Conservation (phyloP, 75 land plant species). For the Picea sitchensis region DNA sequence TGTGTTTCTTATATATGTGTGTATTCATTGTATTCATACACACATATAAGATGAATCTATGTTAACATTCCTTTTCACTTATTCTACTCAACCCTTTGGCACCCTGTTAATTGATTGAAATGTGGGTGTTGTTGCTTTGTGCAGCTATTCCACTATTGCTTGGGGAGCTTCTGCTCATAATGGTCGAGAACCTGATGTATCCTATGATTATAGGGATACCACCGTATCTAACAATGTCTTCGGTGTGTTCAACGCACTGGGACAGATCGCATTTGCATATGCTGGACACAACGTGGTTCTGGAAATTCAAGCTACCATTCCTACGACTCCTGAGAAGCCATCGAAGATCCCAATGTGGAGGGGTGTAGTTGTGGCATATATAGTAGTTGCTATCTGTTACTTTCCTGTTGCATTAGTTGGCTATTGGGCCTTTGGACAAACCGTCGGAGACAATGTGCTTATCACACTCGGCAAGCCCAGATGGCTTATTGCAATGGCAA, state of each 20-base stretch:
- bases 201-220: slow-evolving; percentile 23
- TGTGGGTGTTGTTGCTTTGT: background rate
- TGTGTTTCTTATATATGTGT: too few relatives aligned
- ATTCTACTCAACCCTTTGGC: too few relatives aligned
- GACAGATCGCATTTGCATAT: slow-evolving; percentile 68
- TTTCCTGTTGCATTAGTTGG: slow-evolving; percentile 74
- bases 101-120: too few relatives aligned
- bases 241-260: slow-evolving; percentile 51
- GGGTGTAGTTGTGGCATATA: slow-evolving; percentile 66
- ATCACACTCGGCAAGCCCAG: slow-evolving; percentile 36
- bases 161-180: slow-evolving; percentile 38
- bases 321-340: slow-evolving; percentile 62
- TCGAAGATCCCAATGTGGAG: slow-evolving; percentile 76
- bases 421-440: slow-evolving; percentile 62
- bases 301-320: slow-evolving; percentile 82
- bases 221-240: slow-evolving; percentile 24
- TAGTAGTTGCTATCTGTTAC: slow-evolving; percentile 71
- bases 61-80: too few relatives aligned
- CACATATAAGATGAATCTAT: too few relatives aligned
- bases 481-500: slow-evolving; percentile 74
- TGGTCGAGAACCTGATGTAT: slow-evolving; percentile 26
- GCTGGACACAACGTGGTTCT: slow-evolving; percentile 82
- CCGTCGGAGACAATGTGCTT: slow-evolving; percentile 54
- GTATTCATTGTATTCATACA: too few relatives aligned
- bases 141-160: slow-evolving; percentile 73